These are phyloP conservation scores for Flaveria linearis DNA, from an alignment of 129 eudicot species.

Conservation along the genomic window DNA sequence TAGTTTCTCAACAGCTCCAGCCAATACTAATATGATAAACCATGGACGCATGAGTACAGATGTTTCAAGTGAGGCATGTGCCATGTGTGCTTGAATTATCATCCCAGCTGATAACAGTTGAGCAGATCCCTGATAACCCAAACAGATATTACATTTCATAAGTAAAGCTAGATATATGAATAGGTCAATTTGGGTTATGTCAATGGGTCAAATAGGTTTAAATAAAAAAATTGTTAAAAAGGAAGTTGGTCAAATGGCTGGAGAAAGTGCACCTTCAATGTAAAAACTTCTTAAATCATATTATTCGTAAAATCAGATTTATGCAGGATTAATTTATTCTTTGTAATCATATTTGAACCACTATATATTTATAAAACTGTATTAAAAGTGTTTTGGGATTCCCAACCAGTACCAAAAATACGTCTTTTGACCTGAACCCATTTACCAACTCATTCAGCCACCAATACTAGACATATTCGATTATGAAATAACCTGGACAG, in stretches of 20 bases:
- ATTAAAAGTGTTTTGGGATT: background rate
- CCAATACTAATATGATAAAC: conserved; percentile 83
- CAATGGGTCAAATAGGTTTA: background rate
- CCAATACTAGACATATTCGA: background rate
- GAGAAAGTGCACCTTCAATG: background rate
- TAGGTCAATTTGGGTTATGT: background rate
- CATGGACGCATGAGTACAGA: conserved; percentile 86
- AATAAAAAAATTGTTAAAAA: background rate
- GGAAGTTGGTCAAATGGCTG: background rate
- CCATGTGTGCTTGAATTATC: conserved; percentile 81
- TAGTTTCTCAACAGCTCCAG: conserved; percentile 83
- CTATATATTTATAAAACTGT: too few species aligned
- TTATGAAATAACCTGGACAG: conserved; percentile 60
- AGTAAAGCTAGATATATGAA: background rate
- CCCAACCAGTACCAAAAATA: background rate
- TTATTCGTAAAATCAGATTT: background rate
- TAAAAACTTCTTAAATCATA: background rate
- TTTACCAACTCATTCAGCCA: background rate
- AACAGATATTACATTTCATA: conserved; percentile 16
- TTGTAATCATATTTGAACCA: background rate
- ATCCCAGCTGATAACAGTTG: conserved; percentile 87
- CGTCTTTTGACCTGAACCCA: background rate
- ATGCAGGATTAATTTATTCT: background rate
- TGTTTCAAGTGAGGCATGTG: conserved; percentile 45
- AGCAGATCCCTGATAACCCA: conserved; percentile 70